Base-by-base conservation (phyloP, 2,329 filamentous ascomycete genomes). In the Penicillium aurantiogriseum region DNA sequence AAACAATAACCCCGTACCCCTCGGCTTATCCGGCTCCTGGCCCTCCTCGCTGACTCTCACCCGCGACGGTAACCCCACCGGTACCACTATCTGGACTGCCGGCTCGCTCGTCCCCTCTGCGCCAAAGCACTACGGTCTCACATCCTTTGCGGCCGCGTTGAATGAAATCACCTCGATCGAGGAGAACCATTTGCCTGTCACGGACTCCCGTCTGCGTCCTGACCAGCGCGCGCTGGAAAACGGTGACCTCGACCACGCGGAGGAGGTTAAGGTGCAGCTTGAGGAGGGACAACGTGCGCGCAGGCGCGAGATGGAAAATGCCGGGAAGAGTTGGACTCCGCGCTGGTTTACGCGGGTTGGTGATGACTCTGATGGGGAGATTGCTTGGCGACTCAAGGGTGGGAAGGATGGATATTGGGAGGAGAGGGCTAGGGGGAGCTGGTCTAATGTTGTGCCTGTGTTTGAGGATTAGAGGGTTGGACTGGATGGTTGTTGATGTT, bases 321-420 rank as follows among this genome's bases (percentile, higher is more conserved):
- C 80, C 5, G 91, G 90, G 1, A 86, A 91, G 67, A 76, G 80
- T 57, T 88, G 92, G 82, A 83, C 79, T 65, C 90, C 94, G 6
- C 83, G 84, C 64, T 99, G 93, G 92, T 99, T 99, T 71, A 84
- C 86, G 51, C 88, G 84, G 75, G 86, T 89, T 9, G 78, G 78
- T 13, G 77, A 70, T 38, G 69, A 64, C n/a, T 47, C 35, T 47
- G 67, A 71, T 31, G 75, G 76, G 47, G 80, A 80, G 44, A 80
- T 82, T n/a, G 80, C 67, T 21, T 75, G 90, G 90, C 83, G 86
- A 67, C 74, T 96, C 62, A 94, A 88, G 78, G 80, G 80, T 3
- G 91, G 92, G 21, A 92, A 88, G 75, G 91, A 95, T 19, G 88
- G 91, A 9, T 99, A 99, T 76, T 99, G 94, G 94, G 92, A 96